Evolutionary conservation across 768 basidiomycete genomes (phyloP).

Genomic region (Rhizopogon sp.): DNA sequence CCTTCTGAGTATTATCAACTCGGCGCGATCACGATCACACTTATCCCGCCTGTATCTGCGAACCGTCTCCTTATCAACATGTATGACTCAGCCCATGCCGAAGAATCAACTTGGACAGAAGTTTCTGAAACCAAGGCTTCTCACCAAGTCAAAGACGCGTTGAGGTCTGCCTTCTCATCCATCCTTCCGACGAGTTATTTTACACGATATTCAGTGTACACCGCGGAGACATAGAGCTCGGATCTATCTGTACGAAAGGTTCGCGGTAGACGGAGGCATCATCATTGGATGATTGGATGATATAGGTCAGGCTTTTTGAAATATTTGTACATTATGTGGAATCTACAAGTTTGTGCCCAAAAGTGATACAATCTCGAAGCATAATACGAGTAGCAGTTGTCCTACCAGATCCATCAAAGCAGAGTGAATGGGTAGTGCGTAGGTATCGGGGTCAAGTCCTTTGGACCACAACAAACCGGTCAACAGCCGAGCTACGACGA

Average conservation of each 20-base stretch:
- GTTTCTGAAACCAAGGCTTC: too few species aligned
- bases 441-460: conserved; percentile 83
- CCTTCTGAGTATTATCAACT: neutral
- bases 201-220: neutral
- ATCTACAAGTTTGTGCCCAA: conserved; percentile 25
- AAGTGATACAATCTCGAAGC: conserved; percentile 61
- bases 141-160: neutral
- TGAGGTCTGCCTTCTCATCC: neutral
- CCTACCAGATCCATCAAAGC: conserved; percentile 84
- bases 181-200: neutral
- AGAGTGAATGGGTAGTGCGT: conserved; percentile 90
- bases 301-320: neutral
- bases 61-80: neutral
- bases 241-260: neutral
- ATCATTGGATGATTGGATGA: neutral
- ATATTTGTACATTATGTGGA: neutral
- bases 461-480: conserved; percentile 78
- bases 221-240: neutral
- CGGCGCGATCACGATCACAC: neutral
- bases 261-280: neutral
- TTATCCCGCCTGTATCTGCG: neutral
- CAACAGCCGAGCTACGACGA: conserved; percentile 58
- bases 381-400: conserved; percentile 71
- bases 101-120: neutral
- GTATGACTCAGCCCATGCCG: neutral